Base-by-base conservation (phyloP, 371 early-diverging fungal genomes). In the Mucor racemosus region DNA sequence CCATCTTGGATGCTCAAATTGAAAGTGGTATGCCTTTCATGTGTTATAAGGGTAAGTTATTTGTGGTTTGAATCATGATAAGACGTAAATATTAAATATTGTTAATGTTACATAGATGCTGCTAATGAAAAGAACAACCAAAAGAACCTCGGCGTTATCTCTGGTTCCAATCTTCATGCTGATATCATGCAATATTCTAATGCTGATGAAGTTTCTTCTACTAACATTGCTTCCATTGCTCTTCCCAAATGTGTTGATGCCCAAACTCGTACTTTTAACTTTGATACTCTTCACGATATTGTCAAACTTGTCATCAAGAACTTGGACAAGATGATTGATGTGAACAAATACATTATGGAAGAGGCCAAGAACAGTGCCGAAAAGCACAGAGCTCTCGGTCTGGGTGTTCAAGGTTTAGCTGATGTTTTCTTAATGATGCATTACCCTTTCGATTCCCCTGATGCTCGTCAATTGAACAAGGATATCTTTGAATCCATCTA, bases 11-110 rank as follows among this genome's bases (percentile, higher is more conserved):
- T 67, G 83, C 97, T 19, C 97, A 98, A 80, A 95, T 94, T 56
- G 99, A 98, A 78, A 98, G 97, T 17, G 98, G 99, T 19, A 95
- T 90, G 46, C 99, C 99, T n/a, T 98, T 92, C 81, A 98, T 98
- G 92, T 87, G 96, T 57, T 98, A 97, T 87, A 98, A 98, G 84
- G 65, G 65, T 65, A 26, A 26, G 26, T 26, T 26, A 39, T 35
- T 44, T 58, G 2, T 8, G 11, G 8, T 21, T 33, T 10, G 0
- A 46, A 7, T 15, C 35, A 33, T 40, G 14, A 4, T 1, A 39
- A 48, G 26, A n/a, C 15, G 17, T 3, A 10, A 2, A 5, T 50
- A 26, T 11, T 38, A 38, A 38, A 38, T 1, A 26, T 3, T 26
- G 6, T 21, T 26, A 4, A 19, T 3, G 7, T 4, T 50, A 26